Evolutionary conservation across 805 yeast genomes (phyloP), one percentile per base, ranked within the genome.

Genomic region (Ogataea pignaliae): DNA sequence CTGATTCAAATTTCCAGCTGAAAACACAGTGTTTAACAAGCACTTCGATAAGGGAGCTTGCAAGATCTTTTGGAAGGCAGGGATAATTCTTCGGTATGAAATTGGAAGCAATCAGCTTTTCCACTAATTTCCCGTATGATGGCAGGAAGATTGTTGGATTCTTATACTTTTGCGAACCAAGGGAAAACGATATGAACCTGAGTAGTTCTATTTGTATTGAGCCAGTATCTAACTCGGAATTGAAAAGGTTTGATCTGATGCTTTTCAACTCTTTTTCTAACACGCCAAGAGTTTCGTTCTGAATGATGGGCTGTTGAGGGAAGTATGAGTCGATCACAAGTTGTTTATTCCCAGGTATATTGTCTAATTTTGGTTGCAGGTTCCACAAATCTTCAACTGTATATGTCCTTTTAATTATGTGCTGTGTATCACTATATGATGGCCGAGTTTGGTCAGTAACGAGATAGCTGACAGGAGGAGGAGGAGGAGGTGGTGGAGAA

Each of bases 11-110:
- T 17, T 55, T 54, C 77, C 76, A 75, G 46, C 74, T 76, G 10
- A 66, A 59, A 58, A 72, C 70, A 43, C 76, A 71, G 48, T 73
- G 76, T 39, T 63, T 66, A 14, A 75, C 52, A 3, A 75, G 46
- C 54, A 70, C 54, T 29, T 75, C 80, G 11, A 72, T 37, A 16
- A 75, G 39, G 1, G 66, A 50, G 37, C 63, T 55, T 13, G 66
- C 43, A 34, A 58, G 12, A n/a, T 51, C 57, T 5, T 60, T 42
- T 17, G 60, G 53, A 0, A 53, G 15, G 10, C 53, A 52, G 9
- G 57, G 56, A 30, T 68, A 46, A 3, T 69, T 34, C 6, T 67
- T 63, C 39, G 64, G 56, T 0, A 73, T 32, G 0, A 57, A 44
- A 0, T 73, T 73, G 1, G 66, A 58, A 31, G 72, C 75, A 14